Evolutionary conservation across 2,329 filamentous ascomycete species (phyloP), one percentile per base, ranked within the genome.

Genomic region (Coniochaeta pulveracea): DNA sequence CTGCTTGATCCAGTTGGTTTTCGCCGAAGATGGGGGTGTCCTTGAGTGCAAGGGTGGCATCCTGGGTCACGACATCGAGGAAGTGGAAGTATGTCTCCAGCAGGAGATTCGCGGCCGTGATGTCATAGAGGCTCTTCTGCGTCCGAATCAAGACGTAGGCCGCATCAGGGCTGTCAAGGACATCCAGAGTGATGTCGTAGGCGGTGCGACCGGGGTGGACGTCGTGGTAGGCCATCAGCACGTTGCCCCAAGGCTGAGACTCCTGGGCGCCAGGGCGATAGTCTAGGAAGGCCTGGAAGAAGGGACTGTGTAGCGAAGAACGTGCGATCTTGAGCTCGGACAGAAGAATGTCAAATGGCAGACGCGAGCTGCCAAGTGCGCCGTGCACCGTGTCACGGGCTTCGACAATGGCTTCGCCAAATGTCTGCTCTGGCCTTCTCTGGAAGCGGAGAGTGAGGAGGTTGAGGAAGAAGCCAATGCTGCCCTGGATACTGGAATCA

Each of bases 341-440:
- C 0, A 74, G 47, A 0, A 75, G 39, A 0, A 62, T 48, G 26
- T 71, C 60, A 34, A 71, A 67, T 0, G 69, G 70, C 4, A 72
- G 34, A 9, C 7, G 10, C 10, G 9, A 7, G 25, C 12, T 9
- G 25, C 25, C 25, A 9, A 27, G 25, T 7, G 25, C 25, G 25
- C 7, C 25, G 12, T 8, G 15, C 10, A 12, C 14, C 25, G 10
- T 27, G 14, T 15, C 9, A 12, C 9, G 14, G 6, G 25, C 14
- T 7, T 6, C 7, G 9, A 14, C 14, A 7, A 27, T 9, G 12
- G 14, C 25, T 10, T 7, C 6, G 7, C 10, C 25, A 14, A 27
- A 10, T 14, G 25, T 27, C 10, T 7, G 7, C n/a, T 24, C 22
- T 14, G 25, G 25, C 7, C 25, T 6, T 7, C 15, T 7, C 10